Conservation (phyloP, 306 rosid genomes). For the Biancaea sappan region DNA sequence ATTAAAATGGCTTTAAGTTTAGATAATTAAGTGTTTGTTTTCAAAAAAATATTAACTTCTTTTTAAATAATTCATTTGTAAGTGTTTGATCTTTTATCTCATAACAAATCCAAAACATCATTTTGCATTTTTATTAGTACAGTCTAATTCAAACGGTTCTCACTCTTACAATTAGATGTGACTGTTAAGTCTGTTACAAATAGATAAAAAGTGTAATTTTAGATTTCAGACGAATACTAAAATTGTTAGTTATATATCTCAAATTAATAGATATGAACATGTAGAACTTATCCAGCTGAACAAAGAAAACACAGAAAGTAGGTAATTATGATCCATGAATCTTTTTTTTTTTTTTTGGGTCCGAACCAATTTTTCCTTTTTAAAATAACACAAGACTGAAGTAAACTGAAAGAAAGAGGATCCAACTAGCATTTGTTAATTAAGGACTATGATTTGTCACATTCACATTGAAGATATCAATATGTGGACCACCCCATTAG, state of each 20-base stretch:
- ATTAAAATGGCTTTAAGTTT: no score
- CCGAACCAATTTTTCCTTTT: neutral
- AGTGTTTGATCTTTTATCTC: no score
- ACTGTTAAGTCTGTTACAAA: no score
- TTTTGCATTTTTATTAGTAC: no score
- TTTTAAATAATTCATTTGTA: no score
- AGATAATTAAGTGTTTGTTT: no score
- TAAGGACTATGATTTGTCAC: neutral
- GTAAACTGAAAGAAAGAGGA: neutral
- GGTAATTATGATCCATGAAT: neutral
- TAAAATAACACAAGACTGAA: neutral
- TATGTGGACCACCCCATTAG: neutral
- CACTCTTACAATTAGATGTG: neutral
- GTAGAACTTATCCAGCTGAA: neutral
- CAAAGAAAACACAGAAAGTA: neutral
- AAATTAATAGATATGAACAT: neutral
- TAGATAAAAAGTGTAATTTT: neutral
- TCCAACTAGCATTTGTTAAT: neutral
- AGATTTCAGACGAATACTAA: no score
- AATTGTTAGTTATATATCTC: no score
- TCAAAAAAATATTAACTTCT: no score
- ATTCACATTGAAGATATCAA: neutral
- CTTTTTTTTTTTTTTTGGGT: neutral
- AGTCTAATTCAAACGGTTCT: no score
- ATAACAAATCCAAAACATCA: no score